Evolutionary conservation across 2,329 filamentous ascomycete genomes (phyloP).

Genomic region (Hymenotorrendiella dingleyae): DNA sequence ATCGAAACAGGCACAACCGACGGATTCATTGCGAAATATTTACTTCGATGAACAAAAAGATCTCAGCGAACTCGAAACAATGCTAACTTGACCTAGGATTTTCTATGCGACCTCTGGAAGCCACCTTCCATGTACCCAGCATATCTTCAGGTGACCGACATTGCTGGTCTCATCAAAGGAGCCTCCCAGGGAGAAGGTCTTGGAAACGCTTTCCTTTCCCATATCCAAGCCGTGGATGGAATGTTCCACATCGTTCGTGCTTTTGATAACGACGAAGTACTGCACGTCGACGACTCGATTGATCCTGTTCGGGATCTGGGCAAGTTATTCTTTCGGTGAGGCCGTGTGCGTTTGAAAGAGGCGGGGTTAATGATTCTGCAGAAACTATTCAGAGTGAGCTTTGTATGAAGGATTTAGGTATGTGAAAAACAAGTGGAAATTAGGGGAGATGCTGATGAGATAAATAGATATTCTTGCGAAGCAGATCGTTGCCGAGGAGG

Average conservation of each 20-base stretch:
- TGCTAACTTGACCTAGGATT: conserved; percentile 38
- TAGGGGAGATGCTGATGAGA: background rate
- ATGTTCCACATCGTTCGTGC: conserved; percentile 42
- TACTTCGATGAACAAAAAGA: too few relatives aligned
- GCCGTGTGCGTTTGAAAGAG: background rate
- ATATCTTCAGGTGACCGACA: conserved; percentile 40
- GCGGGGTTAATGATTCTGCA: conserved; percentile 9
- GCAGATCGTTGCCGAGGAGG: conserved; percentile 35
- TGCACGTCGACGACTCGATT: conserved; percentile 42
- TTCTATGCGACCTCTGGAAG: conserved; percentile 40
- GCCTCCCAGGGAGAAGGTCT: conserved; percentile 39
- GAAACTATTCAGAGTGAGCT: conserved; percentile 36
- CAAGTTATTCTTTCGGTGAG: conserved; percentile 21
- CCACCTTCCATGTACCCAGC: conserved; percentile 41
- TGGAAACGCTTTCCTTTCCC: conserved; percentile 40
- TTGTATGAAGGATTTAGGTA: conserved; percentile 37
- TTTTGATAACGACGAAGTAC: conserved; percentile 40
- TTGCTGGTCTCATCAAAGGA: conserved; percentile 40
- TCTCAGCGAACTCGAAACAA: too few relatives aligned
- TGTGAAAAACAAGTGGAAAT: conserved; percentile 1
- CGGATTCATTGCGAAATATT: too few relatives aligned
- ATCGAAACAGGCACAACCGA: too few relatives aligned
- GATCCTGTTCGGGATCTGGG: conserved; percentile 39
- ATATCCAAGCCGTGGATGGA: conserved; percentile 41
- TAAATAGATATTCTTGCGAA: conserved; percentile 35